Evolutionary conservation across 106 monocot species (phyloP), one percentile per base, ranked within the genome.

Genomic region (Amphibolis antarctica): DNA sequence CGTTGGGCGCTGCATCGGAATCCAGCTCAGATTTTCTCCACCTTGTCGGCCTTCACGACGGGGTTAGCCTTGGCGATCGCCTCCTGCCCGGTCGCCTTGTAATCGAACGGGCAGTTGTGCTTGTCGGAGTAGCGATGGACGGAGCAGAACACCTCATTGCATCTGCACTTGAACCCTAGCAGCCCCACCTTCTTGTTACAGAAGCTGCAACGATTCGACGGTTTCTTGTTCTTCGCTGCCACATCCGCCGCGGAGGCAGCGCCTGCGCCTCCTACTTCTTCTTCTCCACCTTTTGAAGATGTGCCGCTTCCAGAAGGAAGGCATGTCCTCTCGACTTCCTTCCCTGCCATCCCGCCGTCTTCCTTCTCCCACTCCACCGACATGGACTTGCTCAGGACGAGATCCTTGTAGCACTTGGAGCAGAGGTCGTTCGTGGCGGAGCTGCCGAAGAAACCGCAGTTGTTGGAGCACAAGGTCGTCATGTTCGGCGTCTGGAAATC

Each of bases 401-500:
- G 30, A 53, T 79, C 79, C 20, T 57, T 66, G 73, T 79, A 74
- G 62, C 83, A 84, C 27, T 80, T 84, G 50, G 83, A 80, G 70
- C 83, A 84, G 52, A 84, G 73, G 31, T 77, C 44, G 36, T 73
- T 55, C 30, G 83, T 84, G 7, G 76, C 79, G 0, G 83, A 62
- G 58, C 67, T 77, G 0, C 83, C 83, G 51, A 84, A 80, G 70
- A 84, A 80, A 21, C 83, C 83, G 59, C 83, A 84, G 74, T 76
- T 84, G 83, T 84, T 84, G 31, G 71, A 62, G 60, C 83, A 84
- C 48, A 77, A 69, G 4, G 24, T 20, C 1, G 69, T 59, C 14
- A 29, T 36, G 31, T 11, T 49, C 11, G 69, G 29, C 5, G 9
- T 46, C 47, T 59, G 69, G 48, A 59, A 59, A 20, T 69, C 69